A percentile compares a stretch with the other conserved stretches of the same genome.
These are phyloP conservation scores for Cymbopogon citratus DNA, from an alignment of 176 grass and related monocot species.

Conservation along the genomic window DNA sequence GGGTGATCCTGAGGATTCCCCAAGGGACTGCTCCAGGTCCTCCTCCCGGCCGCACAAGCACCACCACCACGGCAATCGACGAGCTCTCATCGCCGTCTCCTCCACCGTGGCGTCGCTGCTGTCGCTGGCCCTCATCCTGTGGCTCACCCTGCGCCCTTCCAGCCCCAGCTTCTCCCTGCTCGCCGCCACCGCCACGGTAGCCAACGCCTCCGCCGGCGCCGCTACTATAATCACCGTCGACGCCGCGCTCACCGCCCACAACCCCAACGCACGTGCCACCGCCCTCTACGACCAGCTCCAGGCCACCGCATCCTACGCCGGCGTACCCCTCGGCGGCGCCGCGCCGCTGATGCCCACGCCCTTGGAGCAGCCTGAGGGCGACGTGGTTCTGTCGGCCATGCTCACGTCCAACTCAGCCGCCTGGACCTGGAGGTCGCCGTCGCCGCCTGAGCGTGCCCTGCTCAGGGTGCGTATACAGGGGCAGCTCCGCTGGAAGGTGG, in stretches of 20 bases:
- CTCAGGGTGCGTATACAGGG: constrained; percentile 49
- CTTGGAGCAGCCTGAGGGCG: constrained; percentile 45
- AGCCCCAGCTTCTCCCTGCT: constrained; percentile 55
- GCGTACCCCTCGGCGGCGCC: constrained; percentile 26
- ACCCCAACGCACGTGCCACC: constrained; percentile 63
- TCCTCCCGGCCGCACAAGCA: neutral
- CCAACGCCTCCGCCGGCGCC: neutral
- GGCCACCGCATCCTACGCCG: constrained; percentile 46
- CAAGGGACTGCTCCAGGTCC: constrained; percentile 36
- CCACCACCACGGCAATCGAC: neutral
- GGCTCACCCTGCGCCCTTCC: constrained; percentile 62
- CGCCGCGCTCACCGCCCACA: constrained; percentile 51
- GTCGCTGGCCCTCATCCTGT: constrained; percentile 47
- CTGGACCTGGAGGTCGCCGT: too few species aligned
- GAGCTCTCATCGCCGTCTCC: constrained; percentile 15
- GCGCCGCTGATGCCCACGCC: constrained; percentile 25
- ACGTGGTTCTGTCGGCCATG: constrained; percentile 33
- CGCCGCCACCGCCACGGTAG: constrained; percentile 30
- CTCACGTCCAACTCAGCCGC: constrained; percentile 10
- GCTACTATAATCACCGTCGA: constrained; percentile 13
- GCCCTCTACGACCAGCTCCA: constrained; percentile 58
- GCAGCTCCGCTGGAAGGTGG: constrained; percentile 73
- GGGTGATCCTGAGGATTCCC: constrained; percentile 32
- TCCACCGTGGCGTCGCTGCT: constrained; percentile 32
- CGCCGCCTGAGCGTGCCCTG: constrained; percentile 10